Conservation (phyloP, 805 yeast species). For the Maudiozyma serrabonitensis region DNA sequence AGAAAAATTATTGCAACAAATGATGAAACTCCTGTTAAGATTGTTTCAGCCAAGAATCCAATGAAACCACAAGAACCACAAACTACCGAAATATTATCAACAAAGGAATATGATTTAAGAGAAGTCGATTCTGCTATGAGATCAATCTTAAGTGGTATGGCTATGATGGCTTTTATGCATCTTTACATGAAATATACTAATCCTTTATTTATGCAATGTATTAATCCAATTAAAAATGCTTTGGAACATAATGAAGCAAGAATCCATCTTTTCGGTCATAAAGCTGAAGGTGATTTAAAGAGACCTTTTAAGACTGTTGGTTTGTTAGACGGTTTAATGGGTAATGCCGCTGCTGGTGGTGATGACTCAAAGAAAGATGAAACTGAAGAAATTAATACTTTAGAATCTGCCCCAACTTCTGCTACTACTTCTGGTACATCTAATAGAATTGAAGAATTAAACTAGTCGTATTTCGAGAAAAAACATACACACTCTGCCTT, state of each 20-base stretch:
- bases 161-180: conserved; percentile 99
- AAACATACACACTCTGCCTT: neutral
- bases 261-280: conserved; percentile 75
- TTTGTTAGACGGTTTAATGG: conserved; percentile 46
- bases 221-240: conserved; percentile 82
- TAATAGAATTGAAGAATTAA: neutral
- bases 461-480: neutral
- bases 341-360: neutral
- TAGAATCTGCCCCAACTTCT: neutral
- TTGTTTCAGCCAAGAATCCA: conserved; percentile 74
- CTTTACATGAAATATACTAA: conserved; percentile 94
- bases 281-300: conserved; percentile 83
- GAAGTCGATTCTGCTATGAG: conserved; percentile 75
- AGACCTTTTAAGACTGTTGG: conserved; percentile 93
- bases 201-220: conserved; percentile 89
- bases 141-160: conserved; percentile 77
- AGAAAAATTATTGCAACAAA: conserved; percentile 59
- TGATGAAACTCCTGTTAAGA: conserved; percentile 84
- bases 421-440: neutral
- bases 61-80: conserved; percentile 66
- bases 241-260: conserved; percentile 83
- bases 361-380: neutral
- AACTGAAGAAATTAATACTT: neutral
- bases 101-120: conserved; percentile 84
- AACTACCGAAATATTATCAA: conserved; percentile 86